Base-by-base conservation (phyloP, 2,329 filamentous ascomycete species). In the Fusarium sp. region DNA sequence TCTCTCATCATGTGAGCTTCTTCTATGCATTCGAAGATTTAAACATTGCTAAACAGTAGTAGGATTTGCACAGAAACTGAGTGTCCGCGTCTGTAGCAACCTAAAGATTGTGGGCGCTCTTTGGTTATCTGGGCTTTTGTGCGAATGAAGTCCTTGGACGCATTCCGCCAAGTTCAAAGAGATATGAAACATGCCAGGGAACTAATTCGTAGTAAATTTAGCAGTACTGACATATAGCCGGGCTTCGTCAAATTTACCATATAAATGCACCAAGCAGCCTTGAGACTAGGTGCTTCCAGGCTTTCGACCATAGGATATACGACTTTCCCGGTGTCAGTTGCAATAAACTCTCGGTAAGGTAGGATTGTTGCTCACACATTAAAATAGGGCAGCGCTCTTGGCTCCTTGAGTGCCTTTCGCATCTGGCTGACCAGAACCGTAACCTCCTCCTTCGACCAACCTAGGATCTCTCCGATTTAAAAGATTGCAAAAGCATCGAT, bases 401-500 rank as follows among this genome's bases (percentile, higher is more conserved):
- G 51, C 8, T 67, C 51, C 15, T 37, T 52, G 16, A 75, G 63
- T 12, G 68, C 70, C 11, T 41, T 52, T 10, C 68, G 63, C 70
- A 72, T 74, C 41, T 60, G 56, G 14, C 48, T 45, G 18, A 75
- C 73, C 18, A 75, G 41, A 10, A 57, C 35, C 6, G 61, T 57
- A 10, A 70, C 60, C 44, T 75, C 57, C 5, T 51, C 56, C n/a
- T 38, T 45, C 16, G 67, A 61, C 68, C 73, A 74, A 16, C 68
- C 73, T 42, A 74, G 41, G 16, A 75, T 63, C 58, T 74, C 42
- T 5, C 62, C 61, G 7, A 75, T 37, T 2, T 67, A 42, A 38
- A 67, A 72, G 19, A 73, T 52, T 4, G 68, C 73, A 46, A 70
- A 75, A 1, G 45, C 73, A 25, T 63, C 73, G 15, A 75, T 38